phyloP scores from a whole-genome alignment of 2,329 filamentous ascomycete genomes.

The Amylocarpus encephaloides region DNA sequence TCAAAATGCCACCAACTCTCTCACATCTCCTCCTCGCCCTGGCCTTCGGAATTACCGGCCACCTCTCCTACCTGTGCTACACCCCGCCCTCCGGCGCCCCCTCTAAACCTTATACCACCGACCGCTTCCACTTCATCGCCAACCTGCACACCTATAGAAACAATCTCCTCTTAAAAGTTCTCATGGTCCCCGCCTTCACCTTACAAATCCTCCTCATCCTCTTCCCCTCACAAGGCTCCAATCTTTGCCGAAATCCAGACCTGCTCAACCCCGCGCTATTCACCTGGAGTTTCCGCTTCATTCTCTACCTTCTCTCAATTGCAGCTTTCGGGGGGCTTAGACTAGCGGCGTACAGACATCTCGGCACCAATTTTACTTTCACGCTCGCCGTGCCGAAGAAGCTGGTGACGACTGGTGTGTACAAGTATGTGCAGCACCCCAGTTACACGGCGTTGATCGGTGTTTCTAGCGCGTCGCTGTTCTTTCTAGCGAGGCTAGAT shows the following conservation, averaged over 20 bases:
- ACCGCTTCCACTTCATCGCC: neutral
- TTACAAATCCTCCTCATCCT: slow-evolving; percentile 1
- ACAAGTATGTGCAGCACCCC: slow-evolving; percentile 70
- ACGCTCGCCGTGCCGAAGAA: slow-evolving; percentile 48
- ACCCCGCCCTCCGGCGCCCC: neutral
- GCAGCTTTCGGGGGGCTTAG: slow-evolving; percentile 27
- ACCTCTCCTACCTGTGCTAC: slow-evolving; percentile 1
- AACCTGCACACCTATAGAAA: neutral
- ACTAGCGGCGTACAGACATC: slow-evolving; percentile 36
- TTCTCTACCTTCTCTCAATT: slow-evolving; percentile 19
- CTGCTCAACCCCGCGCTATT: slow-evolving; percentile 17
- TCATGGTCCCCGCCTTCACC: neutral
- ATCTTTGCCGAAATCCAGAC: slow-evolving; percentile 1
- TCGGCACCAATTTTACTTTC: slow-evolving; percentile 50
- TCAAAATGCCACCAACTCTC: no score
- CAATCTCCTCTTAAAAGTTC: neutral
- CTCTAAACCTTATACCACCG: neutral
- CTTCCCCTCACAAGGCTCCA: neutral
- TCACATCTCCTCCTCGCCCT: no score
- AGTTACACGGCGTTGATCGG: slow-evolving; percentile 55
- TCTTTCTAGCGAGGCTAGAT: slow-evolving; percentile 35
- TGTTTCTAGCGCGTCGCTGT: slow-evolving; percentile 30
- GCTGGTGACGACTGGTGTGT: slow-evolving; percentile 75
- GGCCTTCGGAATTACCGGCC: no score
- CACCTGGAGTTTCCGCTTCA: slow-evolving; percentile 23